These are phyloP conservation scores for Pseudozyma pruni DNA, from an alignment of 1,284 basidiomycete species.

Conservation along the genomic window DNA sequence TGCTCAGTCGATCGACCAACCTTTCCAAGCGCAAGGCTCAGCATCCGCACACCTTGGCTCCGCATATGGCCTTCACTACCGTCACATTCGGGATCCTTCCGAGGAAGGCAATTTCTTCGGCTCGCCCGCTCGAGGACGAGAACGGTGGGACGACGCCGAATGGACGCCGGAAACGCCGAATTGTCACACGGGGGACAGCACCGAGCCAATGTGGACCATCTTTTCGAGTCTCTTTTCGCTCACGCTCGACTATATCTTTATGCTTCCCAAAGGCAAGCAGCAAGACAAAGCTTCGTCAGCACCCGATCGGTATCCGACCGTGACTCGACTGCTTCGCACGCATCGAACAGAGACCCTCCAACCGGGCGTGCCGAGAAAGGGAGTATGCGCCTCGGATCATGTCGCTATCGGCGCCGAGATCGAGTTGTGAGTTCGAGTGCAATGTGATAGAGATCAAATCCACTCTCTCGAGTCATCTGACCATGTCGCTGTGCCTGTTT, in stretches of 20 bases:
- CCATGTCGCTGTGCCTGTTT: too few species aligned
- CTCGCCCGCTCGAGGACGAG: conserved; percentile 41
- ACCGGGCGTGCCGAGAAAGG: conserved; percentile 81
- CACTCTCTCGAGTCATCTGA: too few species aligned
- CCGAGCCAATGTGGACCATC: conserved; percentile 67
- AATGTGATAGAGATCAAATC: not conserved
- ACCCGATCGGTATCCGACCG: conserved; percentile 64
- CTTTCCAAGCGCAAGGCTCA: not conserved
- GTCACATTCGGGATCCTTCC: conserved; percentile 27
- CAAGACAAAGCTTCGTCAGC: not conserved
- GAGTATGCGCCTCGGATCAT: conserved; percentile 87
- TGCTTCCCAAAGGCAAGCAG: conserved; percentile 64
- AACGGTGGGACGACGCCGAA: conserved; percentile 56
- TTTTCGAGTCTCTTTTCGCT: conserved; percentile 62
- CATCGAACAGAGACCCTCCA: conserved; percentile 75
- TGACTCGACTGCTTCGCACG: conserved; percentile 77
- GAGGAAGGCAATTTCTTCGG: conserved; percentile 56
- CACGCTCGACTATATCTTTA: conserved; percentile 80
- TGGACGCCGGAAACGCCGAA: conserved; percentile 48
- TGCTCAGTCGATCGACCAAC: not conserved
- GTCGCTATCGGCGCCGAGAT: conserved; percentile 75
- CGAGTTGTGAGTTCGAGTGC: conserved; percentile 10
- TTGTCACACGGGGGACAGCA: conserved; percentile 50
- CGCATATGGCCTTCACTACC: conserved; percentile 71
- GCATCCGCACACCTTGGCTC: conserved; percentile 16